These are phyloP conservation scores for Apostasia shenzhenica DNA, from an alignment of 106 monocot genomes.

Conservation along the genomic window DNA sequence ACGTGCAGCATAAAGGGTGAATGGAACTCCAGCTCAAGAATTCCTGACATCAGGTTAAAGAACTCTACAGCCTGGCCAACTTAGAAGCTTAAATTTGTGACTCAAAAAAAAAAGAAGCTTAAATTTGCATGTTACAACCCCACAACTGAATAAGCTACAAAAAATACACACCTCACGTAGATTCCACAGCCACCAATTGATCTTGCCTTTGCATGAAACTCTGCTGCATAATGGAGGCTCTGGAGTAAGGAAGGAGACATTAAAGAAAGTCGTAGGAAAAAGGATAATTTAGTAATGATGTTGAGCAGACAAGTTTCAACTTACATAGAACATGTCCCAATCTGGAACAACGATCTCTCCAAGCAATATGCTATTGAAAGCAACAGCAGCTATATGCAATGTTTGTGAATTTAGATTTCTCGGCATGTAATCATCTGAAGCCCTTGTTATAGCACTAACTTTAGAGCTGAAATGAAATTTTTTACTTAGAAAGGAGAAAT, in stretches of 20 bases:
- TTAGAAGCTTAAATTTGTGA: too few relatives aligned
- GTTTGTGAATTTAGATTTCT: constrained; percentile 28
- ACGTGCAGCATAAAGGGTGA: too few relatives aligned
- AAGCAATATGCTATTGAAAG: constrained; percentile 41
- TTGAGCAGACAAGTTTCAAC: neutral
- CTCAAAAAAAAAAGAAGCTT: neutral
- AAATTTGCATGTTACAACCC: too few relatives aligned
- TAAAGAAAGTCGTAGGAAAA: neutral
- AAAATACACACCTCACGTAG: constrained; percentile 24
- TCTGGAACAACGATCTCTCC: constrained; percentile 44
- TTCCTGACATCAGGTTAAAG: too few relatives aligned
- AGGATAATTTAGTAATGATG: neutral
- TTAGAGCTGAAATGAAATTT: constrained; percentile 29
- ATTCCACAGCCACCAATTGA: constrained; percentile 47
- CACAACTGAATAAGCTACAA: too few relatives aligned
- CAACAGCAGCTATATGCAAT: constrained; percentile 36
- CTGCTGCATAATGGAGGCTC: constrained; percentile 37
- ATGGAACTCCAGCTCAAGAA: too few relatives aligned
- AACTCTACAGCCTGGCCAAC: too few relatives aligned
- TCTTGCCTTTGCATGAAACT: constrained; percentile 48
- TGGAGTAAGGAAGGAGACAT: constrained; percentile 5
- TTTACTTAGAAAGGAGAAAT: neutral
- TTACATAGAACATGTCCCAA: constrained; percentile 65
- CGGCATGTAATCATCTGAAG: constrained; percentile 43
- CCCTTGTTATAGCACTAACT: constrained; percentile 41